phyloP scores from a whole-genome alignment of 2,329 filamentous ascomycete species.

The Aspergillus proliferans region DNA sequence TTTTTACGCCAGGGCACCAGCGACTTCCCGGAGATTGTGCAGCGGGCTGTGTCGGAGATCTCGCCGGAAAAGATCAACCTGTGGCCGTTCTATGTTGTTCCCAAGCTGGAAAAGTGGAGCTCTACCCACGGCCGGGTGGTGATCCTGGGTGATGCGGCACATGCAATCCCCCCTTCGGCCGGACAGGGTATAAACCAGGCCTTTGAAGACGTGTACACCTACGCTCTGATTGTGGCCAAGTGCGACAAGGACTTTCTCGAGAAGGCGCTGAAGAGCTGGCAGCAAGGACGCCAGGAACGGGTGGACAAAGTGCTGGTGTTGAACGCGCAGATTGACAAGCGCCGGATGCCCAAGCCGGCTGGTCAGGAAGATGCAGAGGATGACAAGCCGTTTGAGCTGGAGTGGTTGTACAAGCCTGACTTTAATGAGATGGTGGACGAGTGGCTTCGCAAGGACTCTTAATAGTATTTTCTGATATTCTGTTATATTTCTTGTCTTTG shows the following conservation, averaged over 20 bases:
- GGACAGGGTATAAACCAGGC: conserved; percentile 55
- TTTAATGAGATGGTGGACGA: conserved; percentile 31
- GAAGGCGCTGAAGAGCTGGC: conserved; percentile 40
- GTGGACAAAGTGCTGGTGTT: conserved; percentile 45
- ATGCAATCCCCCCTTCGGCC: conserved; percentile 56
- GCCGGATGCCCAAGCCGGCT: conserved; percentile 36
- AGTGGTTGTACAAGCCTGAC: conserved; percentile 40
- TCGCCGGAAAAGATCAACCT: conserved; percentile 36
- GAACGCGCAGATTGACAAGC: conserved; percentile 44
- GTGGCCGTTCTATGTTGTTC: conserved; percentile 48
- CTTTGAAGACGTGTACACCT: conserved; percentile 48
- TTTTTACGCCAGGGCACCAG: conserved; percentile 30
- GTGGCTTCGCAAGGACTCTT: conserved; percentile 13
- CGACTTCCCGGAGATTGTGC: conserved; percentile 32
- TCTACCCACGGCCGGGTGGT: conserved; percentile 35
- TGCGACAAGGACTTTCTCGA: conserved; percentile 14
- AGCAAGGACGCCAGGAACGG: conserved; percentile 43
- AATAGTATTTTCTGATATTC: no score
- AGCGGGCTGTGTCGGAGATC: conserved; percentile 31
- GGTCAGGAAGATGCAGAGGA: conserved; percentile 9
- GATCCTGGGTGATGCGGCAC: conserved; percentile 57
- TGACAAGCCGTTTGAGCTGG: conserved; percentile 30
- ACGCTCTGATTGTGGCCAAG: conserved; percentile 37
- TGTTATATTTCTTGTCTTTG: no score
- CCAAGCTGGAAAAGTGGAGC: conserved; percentile 42